phyloP scores from a whole-genome alignment of 2,329 filamentous ascomycete species.

The Clonostachys rhizophaga region DNA sequence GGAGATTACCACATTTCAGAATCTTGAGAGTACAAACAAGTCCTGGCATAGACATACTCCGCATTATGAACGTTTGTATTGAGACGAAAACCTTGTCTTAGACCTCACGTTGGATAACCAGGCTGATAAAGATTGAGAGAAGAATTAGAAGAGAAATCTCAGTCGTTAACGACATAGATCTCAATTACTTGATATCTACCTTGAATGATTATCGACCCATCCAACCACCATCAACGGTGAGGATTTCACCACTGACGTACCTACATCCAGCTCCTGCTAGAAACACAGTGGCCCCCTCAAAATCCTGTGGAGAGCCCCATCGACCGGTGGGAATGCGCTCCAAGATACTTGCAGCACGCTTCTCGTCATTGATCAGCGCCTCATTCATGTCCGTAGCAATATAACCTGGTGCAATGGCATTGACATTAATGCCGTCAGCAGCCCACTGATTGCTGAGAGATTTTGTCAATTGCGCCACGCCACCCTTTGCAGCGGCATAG shows the following conservation, averaged over 20 bases:
- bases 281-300: conserved; percentile 71
- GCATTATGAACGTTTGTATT: too few relatives aligned
- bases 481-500: conserved; percentile 75
- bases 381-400: conserved; percentile 83
- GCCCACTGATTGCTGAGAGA: conserved; percentile 77
- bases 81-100: too few relatives aligned
- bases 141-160: too few relatives aligned
- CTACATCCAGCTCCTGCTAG: conserved; percentile 65
- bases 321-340: conserved; percentile 71
- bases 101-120: too few relatives aligned
- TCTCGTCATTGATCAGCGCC: conserved; percentile 65
- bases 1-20: too few relatives aligned
- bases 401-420: conserved; percentile 79
- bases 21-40: too few relatives aligned
- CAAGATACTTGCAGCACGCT: conserved; percentile 63
- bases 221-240: conserved; percentile 84
- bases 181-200: too few relatives aligned
- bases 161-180: too few relatives aligned
- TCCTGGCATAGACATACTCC: too few relatives aligned
- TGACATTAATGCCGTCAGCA: conserved; percentile 66
- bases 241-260: conserved; percentile 71
- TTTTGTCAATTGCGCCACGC: conserved; percentile 73
- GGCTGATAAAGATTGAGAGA: too few relatives aligned
- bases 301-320: conserved; percentile 76
- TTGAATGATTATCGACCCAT: conserved; percentile 60